Percentiles rank a stretch among this genome's conserved stretches.
phyloP scores from a whole-genome alignment of 2,329 filamentous ascomycete genomes.

The Hysterium pulicare region DNA sequence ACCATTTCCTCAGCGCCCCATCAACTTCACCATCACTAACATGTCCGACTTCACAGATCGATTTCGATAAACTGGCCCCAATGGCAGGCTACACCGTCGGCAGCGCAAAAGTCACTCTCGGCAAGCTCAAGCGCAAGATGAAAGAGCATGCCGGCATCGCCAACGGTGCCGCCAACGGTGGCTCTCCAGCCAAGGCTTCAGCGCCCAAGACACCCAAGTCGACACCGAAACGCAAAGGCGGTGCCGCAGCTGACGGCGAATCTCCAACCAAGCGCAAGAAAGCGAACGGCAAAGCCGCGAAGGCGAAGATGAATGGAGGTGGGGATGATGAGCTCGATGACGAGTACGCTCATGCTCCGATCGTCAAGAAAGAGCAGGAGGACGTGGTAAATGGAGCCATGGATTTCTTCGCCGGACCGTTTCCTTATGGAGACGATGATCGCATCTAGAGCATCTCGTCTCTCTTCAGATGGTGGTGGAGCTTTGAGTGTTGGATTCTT shows the following conservation, averaged over 20 bases:
- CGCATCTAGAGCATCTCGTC: too few relatives aligned
- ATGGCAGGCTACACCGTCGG: constrained; percentile 25
- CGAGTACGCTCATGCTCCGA: too few relatives aligned
- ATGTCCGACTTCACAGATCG: constrained; percentile 16
- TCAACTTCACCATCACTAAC: too few relatives aligned
- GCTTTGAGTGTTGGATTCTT: too few relatives aligned
- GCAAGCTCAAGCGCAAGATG: constrained; percentile 32
- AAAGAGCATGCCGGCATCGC: constrained; percentile 13
- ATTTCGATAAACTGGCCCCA: constrained; percentile 16
- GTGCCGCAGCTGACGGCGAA: not conserved
- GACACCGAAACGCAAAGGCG: not conserved
- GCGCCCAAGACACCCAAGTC: not conserved
- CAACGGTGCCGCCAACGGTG: not conserved
- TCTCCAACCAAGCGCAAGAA: not conserved
- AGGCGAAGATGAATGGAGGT: not conserved
- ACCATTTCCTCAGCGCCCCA: constrained; percentile 8
- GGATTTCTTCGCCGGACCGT: too few relatives aligned
- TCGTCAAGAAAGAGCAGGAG: too few relatives aligned
- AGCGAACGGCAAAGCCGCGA: not conserved
- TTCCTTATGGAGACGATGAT: too few relatives aligned
- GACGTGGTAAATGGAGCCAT: too few relatives aligned
- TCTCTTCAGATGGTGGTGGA: too few relatives aligned
- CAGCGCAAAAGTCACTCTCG: constrained; percentile 25
- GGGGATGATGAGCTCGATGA: too few relatives aligned
- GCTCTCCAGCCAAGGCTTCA: constrained; percentile 20